These are phyloP conservation scores for Erysiphe pulchra DNA, from an alignment of 2,329 filamentous ascomycete genomes.

Conservation along the genomic window DNA sequence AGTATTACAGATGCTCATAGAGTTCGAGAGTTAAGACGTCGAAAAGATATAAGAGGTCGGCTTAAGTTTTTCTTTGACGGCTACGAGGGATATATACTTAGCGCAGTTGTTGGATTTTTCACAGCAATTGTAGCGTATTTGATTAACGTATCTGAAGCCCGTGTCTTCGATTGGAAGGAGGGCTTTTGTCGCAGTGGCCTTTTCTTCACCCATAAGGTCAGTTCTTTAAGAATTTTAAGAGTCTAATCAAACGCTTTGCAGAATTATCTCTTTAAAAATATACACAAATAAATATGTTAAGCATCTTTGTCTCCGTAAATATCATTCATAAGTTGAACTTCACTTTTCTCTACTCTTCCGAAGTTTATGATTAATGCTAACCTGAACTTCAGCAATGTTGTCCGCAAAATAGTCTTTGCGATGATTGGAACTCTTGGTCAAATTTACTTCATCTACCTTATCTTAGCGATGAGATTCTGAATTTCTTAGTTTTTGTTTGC, in stretches of 20 bases:
- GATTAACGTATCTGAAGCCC: conserved; percentile 66
- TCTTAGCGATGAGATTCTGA: conserved; percentile 29
- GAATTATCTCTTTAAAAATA: too few species aligned
- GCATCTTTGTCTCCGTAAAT: too few species aligned
- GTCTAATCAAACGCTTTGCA: too few species aligned
- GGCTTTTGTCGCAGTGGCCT: conserved; percentile 55
- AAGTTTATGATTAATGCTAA: neutral
- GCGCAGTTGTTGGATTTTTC: conserved; percentile 66
- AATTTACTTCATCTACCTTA: conserved; percentile 10
- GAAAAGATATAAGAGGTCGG: conserved; percentile 68
- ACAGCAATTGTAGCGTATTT: conserved; percentile 70
- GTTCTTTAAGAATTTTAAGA: conserved; percentile 1
- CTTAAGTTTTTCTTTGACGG: conserved; percentile 56
- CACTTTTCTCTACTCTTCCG: too few species aligned
- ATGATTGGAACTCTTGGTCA: conserved; percentile 40
- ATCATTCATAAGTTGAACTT: too few species aligned
- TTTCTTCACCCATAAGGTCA: conserved; percentile 45
- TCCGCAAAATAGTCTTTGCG: conserved; percentile 24
- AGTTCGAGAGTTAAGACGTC: conserved; percentile 53
- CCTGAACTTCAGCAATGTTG: conserved; percentile 23
- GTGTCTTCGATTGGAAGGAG: conserved; percentile 73
- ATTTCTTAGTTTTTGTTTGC: conserved; percentile 51
- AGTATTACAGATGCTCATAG: conserved; percentile 85
- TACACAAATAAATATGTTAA: too few species aligned
- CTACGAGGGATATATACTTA: conserved; percentile 81